Base-by-base conservation (phyloP, 441 rosid species). In the Populus hybrid region DNA sequence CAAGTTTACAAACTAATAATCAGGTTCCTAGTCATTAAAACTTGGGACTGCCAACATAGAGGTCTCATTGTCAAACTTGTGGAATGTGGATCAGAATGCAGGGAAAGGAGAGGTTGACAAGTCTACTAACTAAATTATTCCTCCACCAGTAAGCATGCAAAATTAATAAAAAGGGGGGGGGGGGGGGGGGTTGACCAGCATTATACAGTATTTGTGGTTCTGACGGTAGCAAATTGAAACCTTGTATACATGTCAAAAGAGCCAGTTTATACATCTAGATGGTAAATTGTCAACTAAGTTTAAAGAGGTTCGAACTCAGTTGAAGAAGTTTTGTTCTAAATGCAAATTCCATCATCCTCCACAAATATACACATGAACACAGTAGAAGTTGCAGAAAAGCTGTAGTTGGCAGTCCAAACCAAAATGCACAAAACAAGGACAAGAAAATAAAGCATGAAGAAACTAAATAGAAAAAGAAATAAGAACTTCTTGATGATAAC, bases 401-500 rank as follows among this genome's bases (percentile, higher is more conserved):
- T 20, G 64, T 59, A 59, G 23, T 8, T 18, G 14, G 35, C n/a
- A 28, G 21, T 67, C 69, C 69, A 67, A 18, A 67, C 32, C 35
- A 18, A 67, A 16, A 24, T 28, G 36, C 69, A 24, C n/a, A 67
- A 30, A 67, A 66, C 8, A 66, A 24, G 36, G n/a, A 28, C 69
- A 67, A 14, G 35, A 28, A 67, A 67, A 28, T 28, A 26, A 18
- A 67, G 69, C 8, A 24, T 26, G 20, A 11, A 67, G 8, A 18
- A 26, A 30, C 1, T 32, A 32, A 67, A 46, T 14, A 46, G 8
- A 26, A 7, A 24, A 10, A 2, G 32, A 35, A 9, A 68, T 18
- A 68, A 32, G 35, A 68, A 18, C 71, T 24, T 30, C 35, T 32
- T 24, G 28, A 50, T 36, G 73, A 78, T 77, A 80, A 97, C 99